Evolutionary conservation across 73 alveolate genomes (phyloP).

Genomic region (Uronychia setigera): DNA sequence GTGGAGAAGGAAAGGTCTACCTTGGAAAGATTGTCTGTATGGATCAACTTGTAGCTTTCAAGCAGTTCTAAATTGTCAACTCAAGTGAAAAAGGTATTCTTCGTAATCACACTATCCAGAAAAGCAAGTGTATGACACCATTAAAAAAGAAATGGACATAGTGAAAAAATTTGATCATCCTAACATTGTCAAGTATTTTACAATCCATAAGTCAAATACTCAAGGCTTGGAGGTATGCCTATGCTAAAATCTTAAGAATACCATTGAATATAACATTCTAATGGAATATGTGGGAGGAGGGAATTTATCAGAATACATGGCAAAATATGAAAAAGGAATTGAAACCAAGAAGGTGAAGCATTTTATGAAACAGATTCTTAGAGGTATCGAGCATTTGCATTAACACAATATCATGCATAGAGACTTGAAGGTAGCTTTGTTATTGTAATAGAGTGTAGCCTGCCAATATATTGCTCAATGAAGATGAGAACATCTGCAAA

Average conservation of each 20-base stretch:
- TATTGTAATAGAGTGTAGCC: not conserved
- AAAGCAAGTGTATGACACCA: constrained; percentile 18
- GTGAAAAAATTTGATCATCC: constrained; percentile 10
- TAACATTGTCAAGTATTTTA: constrained; percentile 25
- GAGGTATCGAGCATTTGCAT: constrained; percentile 4
- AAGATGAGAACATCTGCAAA: not conserved
- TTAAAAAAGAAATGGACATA: constrained; percentile 31
- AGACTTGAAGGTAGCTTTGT: not conserved
- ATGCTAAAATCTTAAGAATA: not conserved
- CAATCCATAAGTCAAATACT: constrained; percentile 22
- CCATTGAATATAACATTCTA: constrained; percentile 4
- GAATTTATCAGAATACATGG: not conserved
- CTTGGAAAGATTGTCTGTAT: constrained; percentile 17
- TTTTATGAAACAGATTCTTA: not conserved
- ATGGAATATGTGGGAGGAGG: constrained; percentile 18
- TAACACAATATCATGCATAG: not conserved
- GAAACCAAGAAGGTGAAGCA: not conserved
- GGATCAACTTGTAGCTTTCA: constrained; percentile 29
- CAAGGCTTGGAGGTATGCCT: not conserved
- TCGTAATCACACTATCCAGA: constrained; percentile 19
- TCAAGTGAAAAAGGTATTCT: not conserved
- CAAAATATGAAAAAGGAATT: not conserved
- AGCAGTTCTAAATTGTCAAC: constrained; percentile 14
- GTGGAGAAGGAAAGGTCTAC: constrained; percentile 49
- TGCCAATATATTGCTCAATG: not conserved